Conservation (phyloP, 75 land plant species). For the Azolla pinnata region DNA sequence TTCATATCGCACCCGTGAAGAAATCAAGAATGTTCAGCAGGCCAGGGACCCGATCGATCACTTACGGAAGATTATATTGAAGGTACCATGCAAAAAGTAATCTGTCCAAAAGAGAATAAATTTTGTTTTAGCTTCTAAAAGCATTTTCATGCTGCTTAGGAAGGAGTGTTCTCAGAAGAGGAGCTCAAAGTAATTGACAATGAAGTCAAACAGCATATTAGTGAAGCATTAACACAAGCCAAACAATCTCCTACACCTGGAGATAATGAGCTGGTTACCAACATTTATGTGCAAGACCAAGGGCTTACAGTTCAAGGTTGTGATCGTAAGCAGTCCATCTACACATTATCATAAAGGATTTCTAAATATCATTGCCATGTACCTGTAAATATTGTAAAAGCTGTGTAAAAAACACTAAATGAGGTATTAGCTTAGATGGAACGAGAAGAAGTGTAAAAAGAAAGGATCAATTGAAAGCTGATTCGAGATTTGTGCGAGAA, state of each 20-base stretch:
- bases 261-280: constrained; percentile 19
- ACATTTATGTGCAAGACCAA: constrained; percentile 20
- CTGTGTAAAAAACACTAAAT: no score
- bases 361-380: no score
- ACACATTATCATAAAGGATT: no score
- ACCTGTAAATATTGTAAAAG: no score
- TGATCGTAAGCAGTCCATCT: constrained; percentile 20
- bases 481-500: no score
- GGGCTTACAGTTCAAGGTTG: constrained; percentile 24
- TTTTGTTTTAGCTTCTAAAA: background rate
- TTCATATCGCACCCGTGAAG: constrained; percentile 26
- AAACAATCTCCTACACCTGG: constrained; percentile 12
- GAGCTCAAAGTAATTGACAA: constrained; percentile 27
- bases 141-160: constrained; percentile 8
- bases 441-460: no score
- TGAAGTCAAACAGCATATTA: constrained; percentile 23
- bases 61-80: constrained; percentile 21
- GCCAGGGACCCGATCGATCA: constrained; percentile 32
- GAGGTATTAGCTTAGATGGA: no score
- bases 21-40: constrained; percentile 24
- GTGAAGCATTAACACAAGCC: constrained; percentile 23
- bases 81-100: constrained; percentile 5
- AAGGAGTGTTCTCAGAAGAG: constrained; percentile 15
- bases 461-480: no score
- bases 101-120: background rate